Percentiles rank a stretch among this genome's conserved stretches.
phyloP scores from a whole-genome alignment of 345 rosid species.

The Salix caprea region DNA sequence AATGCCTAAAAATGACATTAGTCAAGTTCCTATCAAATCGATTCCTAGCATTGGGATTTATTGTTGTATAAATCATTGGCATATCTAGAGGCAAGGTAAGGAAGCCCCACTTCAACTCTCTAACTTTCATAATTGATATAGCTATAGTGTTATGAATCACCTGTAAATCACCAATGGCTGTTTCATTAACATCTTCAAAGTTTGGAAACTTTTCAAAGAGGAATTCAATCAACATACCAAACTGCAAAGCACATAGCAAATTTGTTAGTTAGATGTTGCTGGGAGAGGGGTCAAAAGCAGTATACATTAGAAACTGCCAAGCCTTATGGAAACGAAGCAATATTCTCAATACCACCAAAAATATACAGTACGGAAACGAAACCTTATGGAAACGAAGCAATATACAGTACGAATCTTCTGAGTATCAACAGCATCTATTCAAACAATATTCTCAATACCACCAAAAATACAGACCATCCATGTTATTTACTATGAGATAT shows the following conservation, averaged over 20 bases:
- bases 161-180: slow-evolving; percentile 92
- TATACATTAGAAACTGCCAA: too few relatives aligned
- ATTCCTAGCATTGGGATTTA: neutral
- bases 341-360: too few relatives aligned
- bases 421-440: too few relatives aligned
- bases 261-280: neutral
- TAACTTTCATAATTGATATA: neutral
- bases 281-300: too few relatives aligned
- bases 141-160: slow-evolving; percentile 32
- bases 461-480: too few relatives aligned
- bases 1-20: slow-evolving; percentile 47
- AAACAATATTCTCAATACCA: too few relatives aligned
- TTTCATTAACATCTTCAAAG: slow-evolving; percentile 57
- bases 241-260: slow-evolving; percentile 47
- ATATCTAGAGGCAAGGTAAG: neutral
- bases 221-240: slow-evolving; percentile 93
- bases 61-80: neutral
- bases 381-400: too few relatives aligned
- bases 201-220: slow-evolving; percentile 79
- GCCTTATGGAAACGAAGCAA: too few relatives aligned
- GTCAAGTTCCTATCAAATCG: slow-evolving; percentile 20
- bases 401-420: too few relatives aligned
- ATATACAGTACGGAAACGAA: too few relatives aligned
- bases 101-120: neutral
- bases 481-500: too few relatives aligned